Conservation (phyloP, 2,329 filamentous ascomycete genomes). For the Aspergillus quadrilineatus region DNA sequence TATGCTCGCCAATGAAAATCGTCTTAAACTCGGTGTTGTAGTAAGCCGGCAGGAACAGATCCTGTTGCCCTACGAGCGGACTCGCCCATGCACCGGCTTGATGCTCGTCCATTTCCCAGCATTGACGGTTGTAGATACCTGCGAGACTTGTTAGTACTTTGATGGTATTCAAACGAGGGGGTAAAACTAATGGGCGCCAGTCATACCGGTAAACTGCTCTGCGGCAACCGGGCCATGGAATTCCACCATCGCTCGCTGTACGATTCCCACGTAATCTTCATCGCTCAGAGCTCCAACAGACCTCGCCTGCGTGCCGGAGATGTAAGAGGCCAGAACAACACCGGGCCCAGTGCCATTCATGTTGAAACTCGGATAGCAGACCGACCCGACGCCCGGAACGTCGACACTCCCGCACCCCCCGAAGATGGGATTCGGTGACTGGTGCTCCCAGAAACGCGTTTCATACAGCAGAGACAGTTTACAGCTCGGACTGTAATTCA, state of each 20-base stretch:
- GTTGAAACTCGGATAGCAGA: slow-evolving; percentile 40
- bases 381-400: slow-evolving; percentile 30
- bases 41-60: slow-evolving; percentile 70
- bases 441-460: slow-evolving; percentile 61
- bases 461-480: slow-evolving; percentile 67
- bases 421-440: slow-evolving; percentile 54
- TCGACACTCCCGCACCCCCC: slow-evolving; percentile 51
- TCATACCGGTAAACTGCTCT: slow-evolving; percentile 61
- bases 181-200: too few species aligned
- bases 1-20: slow-evolving; percentile 70
- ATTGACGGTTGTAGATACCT: slow-evolving; percentile 59
- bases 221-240: slow-evolving; percentile 62
- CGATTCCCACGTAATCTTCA: slow-evolving; percentile 57
- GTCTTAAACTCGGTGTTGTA: slow-evolving; percentile 68
- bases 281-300: slow-evolving; percentile 24
- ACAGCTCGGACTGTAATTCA: slow-evolving; percentile 53
- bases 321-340: slow-evolving; percentile 48
- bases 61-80: slow-evolving; percentile 64
- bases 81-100: slow-evolving; percentile 63
- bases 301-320: slow-evolving; percentile 26
- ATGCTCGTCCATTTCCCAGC: slow-evolving; percentile 64
- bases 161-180: not conserved
- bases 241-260: slow-evolving; percentile 65
- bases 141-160: not conserved
- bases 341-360: slow-evolving; percentile 37